These are phyloP conservation scores for Gentiana straminea DNA, from an alignment of 257 asterid genomes.

Conservation along the genomic window DNA sequence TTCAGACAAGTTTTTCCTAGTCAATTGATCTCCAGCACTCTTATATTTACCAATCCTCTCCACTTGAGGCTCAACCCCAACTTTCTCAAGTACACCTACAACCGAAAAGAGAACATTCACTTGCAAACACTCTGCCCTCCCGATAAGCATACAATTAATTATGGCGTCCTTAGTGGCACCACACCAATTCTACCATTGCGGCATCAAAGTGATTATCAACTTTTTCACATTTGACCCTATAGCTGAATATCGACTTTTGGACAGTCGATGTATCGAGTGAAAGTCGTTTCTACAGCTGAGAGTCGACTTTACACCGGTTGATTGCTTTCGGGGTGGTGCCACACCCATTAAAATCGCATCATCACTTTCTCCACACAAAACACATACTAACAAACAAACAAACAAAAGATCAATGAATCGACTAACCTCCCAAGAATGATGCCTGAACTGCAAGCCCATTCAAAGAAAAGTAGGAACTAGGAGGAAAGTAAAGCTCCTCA, in stretches of 20 bases:
- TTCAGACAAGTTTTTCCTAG: slow-evolving; percentile 66
- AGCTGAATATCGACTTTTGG: too few species aligned
- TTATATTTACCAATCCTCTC: slow-evolving; percentile 88
- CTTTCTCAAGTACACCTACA: slow-evolving; percentile 80
- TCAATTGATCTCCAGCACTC: slow-evolving; percentile 91
- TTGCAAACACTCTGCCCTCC: slow-evolving; percentile 9
- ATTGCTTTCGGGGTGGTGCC: too few species aligned
- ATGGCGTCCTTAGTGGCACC: too few species aligned
- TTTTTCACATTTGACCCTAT: too few species aligned
- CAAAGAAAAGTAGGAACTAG: slow-evolving; percentile 90
- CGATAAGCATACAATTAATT: too few species aligned
- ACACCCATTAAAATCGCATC: background rate
- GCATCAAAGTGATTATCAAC: too few species aligned
- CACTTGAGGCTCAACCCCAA: slow-evolving; percentile 90
- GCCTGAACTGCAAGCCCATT: slow-evolving; percentile 90
- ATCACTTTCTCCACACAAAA: slow-evolving; percentile 3
- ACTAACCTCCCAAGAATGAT: slow-evolving; percentile 90
- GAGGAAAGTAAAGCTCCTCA: slow-evolving; percentile 91
- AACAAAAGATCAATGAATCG: slow-evolving; percentile 1
- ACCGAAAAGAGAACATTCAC: slow-evolving; percentile 1
- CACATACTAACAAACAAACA: background rate
- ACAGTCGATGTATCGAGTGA: too few species aligned
- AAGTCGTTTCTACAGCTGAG: too few species aligned
- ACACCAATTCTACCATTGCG: too few species aligned
- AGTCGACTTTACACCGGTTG: too few species aligned